phyloP scores from a whole-genome alignment of 768 basidiomycete genomes.

The Wakefieldia striispora region DNA sequence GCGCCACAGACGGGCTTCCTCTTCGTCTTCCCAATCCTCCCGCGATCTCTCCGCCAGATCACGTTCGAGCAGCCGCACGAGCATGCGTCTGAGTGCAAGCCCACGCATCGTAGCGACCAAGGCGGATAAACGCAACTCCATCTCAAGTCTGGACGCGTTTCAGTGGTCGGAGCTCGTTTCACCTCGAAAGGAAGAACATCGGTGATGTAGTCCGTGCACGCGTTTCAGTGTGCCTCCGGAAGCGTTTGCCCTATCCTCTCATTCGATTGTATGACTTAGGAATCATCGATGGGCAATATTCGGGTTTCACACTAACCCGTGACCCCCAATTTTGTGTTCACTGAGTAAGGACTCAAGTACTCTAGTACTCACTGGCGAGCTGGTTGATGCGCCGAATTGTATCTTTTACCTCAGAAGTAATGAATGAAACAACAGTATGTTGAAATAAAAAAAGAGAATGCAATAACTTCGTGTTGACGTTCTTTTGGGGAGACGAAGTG shows the following conservation, averaged over 20 bases:
- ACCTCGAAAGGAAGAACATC: conserved; percentile 29
- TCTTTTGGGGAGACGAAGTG: conserved; percentile 10
- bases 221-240: background rate
- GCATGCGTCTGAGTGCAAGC: conserved; percentile 33
- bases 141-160: conserved; percentile 31
- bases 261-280: conserved; percentile 9
- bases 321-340: conserved; percentile 5
- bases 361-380: background rate
- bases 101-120: conserved; percentile 32
- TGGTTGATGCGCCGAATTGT: background rate
- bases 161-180: conserved; percentile 34
- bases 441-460: background rate
- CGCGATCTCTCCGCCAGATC: conserved; percentile 37
- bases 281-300: background rate
- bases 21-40: conserved; percentile 60
- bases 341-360: background rate
- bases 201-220: conserved; percentile 2
- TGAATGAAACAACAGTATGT: background rate
- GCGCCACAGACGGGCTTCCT: conserved; percentile 76
- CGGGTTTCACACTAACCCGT: background rate
- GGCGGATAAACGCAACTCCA: conserved; percentile 30
- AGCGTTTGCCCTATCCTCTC: background rate
- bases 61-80: conserved; percentile 43
- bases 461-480: too few relatives aligned
- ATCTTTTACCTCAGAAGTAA: too few relatives aligned